phyloP scores from a whole-genome alignment of 2,329 filamentous ascomycete genomes.

The Arthrocladium fulminans region DNA sequence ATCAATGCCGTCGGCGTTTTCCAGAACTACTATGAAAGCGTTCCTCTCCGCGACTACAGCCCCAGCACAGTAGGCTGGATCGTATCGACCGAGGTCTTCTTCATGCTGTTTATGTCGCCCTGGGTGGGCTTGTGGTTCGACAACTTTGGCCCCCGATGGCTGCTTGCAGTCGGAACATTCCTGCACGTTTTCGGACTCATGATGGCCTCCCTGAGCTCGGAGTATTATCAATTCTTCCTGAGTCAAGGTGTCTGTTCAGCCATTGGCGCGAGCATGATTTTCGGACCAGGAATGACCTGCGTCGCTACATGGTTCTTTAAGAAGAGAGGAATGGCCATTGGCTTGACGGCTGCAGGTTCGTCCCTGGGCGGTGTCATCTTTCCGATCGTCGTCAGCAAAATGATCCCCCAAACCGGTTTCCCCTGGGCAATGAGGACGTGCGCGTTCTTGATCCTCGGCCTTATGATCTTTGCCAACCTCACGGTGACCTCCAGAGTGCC shows the following conservation, averaged over 20 bases:
- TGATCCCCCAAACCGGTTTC: conserved; percentile 47
- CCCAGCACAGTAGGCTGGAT: conserved; percentile 55
- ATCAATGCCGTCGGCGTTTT: conserved; percentile 42
- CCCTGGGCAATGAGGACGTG: conserved; percentile 50
- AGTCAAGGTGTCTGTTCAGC: conserved; percentile 47
- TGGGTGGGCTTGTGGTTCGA: conserved; percentile 58
- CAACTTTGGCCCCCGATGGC: conserved; percentile 49
- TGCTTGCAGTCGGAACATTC: conserved; percentile 44
- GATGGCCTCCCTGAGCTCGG: conserved; percentile 46
- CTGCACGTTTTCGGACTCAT: conserved; percentile 51
- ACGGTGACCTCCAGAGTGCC: conserved; percentile 45
- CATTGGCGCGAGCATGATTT: conserved; percentile 43
- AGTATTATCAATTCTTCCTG: conserved; percentile 51
- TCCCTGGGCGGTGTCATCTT: conserved; percentile 52
- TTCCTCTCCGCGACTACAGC: conserved; percentile 42
- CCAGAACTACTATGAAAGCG: conserved; percentile 49
- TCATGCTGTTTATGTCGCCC: conserved; percentile 41
- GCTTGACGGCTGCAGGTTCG: conserved; percentile 46
- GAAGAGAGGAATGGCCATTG: conserved; percentile 45
- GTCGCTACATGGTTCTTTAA: conserved; percentile 45
- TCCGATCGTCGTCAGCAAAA: conserved; percentile 51
- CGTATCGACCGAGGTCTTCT: conserved; percentile 41
- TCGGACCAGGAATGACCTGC: conserved; percentile 35
- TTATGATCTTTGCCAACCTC: conserved; percentile 45
- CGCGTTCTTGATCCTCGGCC: conserved; percentile 53